phyloP scores from a whole-genome alignment of 768 basidiomycete genomes.

The Phylloporus arenicola region DNA sequence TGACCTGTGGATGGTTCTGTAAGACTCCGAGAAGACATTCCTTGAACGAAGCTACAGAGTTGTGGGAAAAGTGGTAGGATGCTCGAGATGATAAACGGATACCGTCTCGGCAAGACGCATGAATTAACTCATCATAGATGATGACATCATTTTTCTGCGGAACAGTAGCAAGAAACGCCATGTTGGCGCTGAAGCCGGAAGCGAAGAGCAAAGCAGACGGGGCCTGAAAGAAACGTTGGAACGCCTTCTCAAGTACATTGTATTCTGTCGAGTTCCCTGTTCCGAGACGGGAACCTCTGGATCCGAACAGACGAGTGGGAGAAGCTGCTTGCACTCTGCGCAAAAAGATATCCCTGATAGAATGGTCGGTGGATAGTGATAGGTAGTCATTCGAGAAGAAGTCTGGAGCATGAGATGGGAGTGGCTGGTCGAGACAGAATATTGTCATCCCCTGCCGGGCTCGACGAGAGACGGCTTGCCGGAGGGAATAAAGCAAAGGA shows the following conservation, averaged over 20 bases:
- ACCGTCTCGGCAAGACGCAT: constrained; percentile 49
- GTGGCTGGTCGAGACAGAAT: constrained; percentile 14
- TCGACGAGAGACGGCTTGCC: constrained; percentile 8
- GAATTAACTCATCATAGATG: constrained; percentile 49
- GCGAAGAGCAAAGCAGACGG: constrained; percentile 46
- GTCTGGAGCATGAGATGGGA: constrained; percentile 25
- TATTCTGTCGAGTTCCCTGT: constrained; percentile 32
- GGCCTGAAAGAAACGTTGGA: constrained; percentile 17
- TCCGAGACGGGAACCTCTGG: constrained; percentile 46
- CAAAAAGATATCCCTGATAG: constrained; percentile 31
- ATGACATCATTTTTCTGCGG: constrained; percentile 43
- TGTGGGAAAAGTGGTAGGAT: constrained; percentile 41
- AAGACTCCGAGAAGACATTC: constrained; percentile 25
- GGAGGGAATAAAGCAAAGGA: constrained; percentile 11
- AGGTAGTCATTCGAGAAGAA: constrained; percentile 51
- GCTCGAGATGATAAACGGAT: constrained; percentile 34
- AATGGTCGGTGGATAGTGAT: constrained; percentile 35
- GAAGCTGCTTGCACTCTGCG: constrained; percentile 23
- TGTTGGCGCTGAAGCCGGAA: constrained; percentile 52
- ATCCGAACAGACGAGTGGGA: constrained; percentile 34
- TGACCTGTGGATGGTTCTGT: constrained; percentile 18
- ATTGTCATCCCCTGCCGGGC: constrained; percentile 5
- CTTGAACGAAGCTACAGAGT: constrained; percentile 33
- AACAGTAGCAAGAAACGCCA: constrained; percentile 44
- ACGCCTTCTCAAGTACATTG: constrained; percentile 9